phyloP scores from a whole-genome alignment of 2,329 filamentous ascomycete genomes.

The Xylaria sp. region DNA sequence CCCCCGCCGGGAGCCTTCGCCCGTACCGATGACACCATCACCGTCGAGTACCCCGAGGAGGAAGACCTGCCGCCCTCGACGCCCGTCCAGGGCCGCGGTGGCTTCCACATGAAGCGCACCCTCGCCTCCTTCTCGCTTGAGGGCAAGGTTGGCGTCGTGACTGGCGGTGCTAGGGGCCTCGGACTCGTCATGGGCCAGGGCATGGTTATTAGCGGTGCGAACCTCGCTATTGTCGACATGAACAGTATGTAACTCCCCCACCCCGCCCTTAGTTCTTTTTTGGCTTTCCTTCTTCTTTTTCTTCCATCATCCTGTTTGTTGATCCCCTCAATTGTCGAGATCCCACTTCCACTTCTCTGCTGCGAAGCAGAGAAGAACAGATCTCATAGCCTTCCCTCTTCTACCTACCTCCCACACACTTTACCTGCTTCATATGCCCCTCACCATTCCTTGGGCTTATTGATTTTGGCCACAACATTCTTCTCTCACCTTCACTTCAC shows the following conservation, averaged over 20 bases:
- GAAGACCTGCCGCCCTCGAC: constrained; percentile 70
- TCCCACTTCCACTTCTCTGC: neutral
- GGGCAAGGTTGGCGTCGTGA: constrained; percentile 81
- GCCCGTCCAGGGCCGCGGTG: constrained; percentile 75
- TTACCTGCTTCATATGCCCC: neutral
- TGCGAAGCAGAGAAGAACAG: neutral
- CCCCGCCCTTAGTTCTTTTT: no score
- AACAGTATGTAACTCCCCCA: constrained; percentile 67
- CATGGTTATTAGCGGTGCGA: constrained; percentile 82
- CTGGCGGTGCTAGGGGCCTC: constrained; percentile 85
- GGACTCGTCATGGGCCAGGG: constrained; percentile 93
- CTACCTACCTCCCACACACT: no score
- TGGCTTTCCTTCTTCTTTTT: neutral
- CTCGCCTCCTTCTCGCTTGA: constrained; percentile 86
- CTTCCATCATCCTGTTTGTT: neutral
- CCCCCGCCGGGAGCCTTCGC: constrained; percentile 66
- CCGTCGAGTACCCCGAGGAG: constrained; percentile 77
- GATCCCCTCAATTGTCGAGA: neutral
- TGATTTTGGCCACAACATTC: neutral
- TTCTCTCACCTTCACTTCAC: neutral
- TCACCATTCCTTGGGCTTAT: constrained; percentile 1
- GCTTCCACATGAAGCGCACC: constrained; percentile 81
- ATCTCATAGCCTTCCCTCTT: neutral
- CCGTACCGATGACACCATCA: constrained; percentile 77
- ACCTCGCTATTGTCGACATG: constrained; percentile 90